A percentile compares a stretch with the other conserved stretches of the same genome.
These are phyloP conservation scores for Botrytis aclada DNA, from an alignment of 2,329 filamentous ascomycete genomes.

Conservation along the genomic window DNA sequence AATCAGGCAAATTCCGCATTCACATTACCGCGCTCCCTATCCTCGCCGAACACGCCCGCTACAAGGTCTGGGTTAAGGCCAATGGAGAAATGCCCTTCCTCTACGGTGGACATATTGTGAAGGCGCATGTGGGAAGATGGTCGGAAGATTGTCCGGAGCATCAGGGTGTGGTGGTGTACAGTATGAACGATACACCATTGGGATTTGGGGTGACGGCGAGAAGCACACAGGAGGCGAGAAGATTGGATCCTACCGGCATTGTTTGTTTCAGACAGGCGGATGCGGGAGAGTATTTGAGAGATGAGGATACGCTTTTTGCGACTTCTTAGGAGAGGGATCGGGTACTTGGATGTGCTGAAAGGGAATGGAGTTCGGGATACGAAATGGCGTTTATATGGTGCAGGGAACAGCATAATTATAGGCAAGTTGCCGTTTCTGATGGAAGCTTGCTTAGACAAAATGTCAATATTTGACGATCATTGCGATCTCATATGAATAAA, in stretches of 20 bases:
- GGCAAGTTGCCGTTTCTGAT: slow-evolving; percentile 2
- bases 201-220: slow-evolving; percentile 92
- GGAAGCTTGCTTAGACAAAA: not conserved
- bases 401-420: slow-evolving; percentile 3
- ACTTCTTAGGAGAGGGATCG: slow-evolving; percentile 34
- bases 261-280: slow-evolving; percentile 90
- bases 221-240: slow-evolving; percentile 76
- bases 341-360: not conserved
- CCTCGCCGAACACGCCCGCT: slow-evolving; percentile 84
- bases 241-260: slow-evolving; percentile 86
- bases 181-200: slow-evolving; percentile 89
- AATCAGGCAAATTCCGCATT: slow-evolving; percentile 90
- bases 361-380: slow-evolving; percentile 16
- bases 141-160: slow-evolving; percentile 92
- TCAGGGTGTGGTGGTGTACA: slow-evolving; percentile 83
- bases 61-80: slow-evolving; percentile 95
- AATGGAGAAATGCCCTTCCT: slow-evolving; percentile 98
- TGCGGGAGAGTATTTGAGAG: slow-evolving; percentile 89
- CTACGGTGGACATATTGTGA: slow-evolving; percentile 87
- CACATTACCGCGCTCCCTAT: slow-evolving; percentile 86
- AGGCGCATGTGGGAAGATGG: slow-evolving; percentile 74
- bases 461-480: not conserved
- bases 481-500: not conserved
- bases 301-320: slow-evolving; percentile 66
- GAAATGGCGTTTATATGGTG: slow-evolving; percentile 11